Evolutionary conservation across 1,284 basidiomycete species (phyloP), one percentile per base, ranked within the genome.

Genomic region (Earliella scabrosa): DNA sequence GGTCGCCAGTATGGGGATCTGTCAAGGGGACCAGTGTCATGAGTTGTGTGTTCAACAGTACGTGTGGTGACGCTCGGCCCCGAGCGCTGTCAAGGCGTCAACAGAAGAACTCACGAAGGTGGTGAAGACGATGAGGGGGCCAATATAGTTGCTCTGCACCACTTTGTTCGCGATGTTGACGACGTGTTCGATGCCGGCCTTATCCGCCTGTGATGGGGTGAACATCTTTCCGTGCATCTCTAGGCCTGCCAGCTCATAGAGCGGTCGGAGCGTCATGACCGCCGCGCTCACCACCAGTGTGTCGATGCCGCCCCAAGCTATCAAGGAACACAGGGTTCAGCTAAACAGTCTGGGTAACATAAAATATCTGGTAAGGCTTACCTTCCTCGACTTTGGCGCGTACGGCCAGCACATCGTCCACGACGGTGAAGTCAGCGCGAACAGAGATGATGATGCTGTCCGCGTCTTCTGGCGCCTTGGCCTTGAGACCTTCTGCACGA

Each of bases 201-300:
- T 60, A 9, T 71, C 73, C 11, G 81, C 74, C 45, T 82, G 73
- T 6, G 68, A 61, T 20, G 59, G 20, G 71, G 73, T 5, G 69
- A 63, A 27, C 72, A 66, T 29, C 60, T 65, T 70, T 13, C 70
- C 70, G 14, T 75, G 64, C 18, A 75, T 73, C 44, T 83, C 77
- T 2, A 86, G 77, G 0, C 86, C 87, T 10, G 91, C 87, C 6
- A 92, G 74, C 11, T 85, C 82, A 67, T 95, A 78, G 18, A 97
- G 74, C 0, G 94, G 90, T 44, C 83, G 82, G 2, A 94, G 79
- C 2, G 93, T 88, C 1, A 92, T 92, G 0, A 95, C 90, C 6
- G 95, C 95, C 10, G 94, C 94, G 52, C 86, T 82, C 50, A 97
- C 84, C 44, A 94, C 78, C 3, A 97, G 68, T 0, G 95, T 97